Evolutionary conservation across 371 early-diverging fungal species (phyloP).

Genomic region (Mortierella sp.): DNA sequence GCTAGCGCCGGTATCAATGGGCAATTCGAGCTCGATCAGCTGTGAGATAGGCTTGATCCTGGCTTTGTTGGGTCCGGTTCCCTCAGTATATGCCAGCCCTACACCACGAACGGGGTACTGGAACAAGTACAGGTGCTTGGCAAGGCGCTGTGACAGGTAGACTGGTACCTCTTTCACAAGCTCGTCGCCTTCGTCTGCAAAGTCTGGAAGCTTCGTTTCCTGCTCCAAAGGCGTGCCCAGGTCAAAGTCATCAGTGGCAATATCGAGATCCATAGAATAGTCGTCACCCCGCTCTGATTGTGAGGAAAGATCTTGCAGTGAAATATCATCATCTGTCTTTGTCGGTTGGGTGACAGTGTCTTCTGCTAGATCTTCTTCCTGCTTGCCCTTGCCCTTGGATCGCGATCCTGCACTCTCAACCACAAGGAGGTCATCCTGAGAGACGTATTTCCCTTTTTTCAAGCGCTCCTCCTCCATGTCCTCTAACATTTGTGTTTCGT

Average conservation of each 20-base stretch:
- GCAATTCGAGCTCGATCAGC: slow-evolving; percentile 89
- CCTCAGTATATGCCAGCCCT: slow-evolving; percentile 56
- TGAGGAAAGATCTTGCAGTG: slow-evolving; percentile 20
- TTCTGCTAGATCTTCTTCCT: slow-evolving; percentile 7
- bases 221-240: slow-evolving; percentile 14
- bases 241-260: not conserved
- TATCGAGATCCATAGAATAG: slow-evolving; percentile 12
- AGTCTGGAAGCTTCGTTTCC: slow-evolving; percentile 33
- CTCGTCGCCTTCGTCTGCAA: slow-evolving; percentile 66
- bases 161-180: slow-evolving; percentile 84
- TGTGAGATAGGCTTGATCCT: slow-evolving; percentile 85
- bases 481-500: slow-evolving; percentile 33
- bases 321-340: slow-evolving; percentile 12
- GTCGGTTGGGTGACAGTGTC: not conserved
- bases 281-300: slow-evolving; percentile 1
- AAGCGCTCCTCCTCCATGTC: slow-evolving; percentile 44
- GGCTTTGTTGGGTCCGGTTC: slow-evolving; percentile 67
- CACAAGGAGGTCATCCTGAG: slow-evolving; percentile 4
- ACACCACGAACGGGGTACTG: slow-evolving; percentile 85
- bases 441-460: slow-evolving; percentile 7
- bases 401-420: slow-evolving; percentile 8
- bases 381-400: slow-evolving; percentile 19
- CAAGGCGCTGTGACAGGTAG: slow-evolving; percentile 74
- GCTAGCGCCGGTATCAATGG: slow-evolving; percentile 73
- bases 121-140: slow-evolving; percentile 78